Conservation (phyloP, 2,329 filamentous ascomycete genomes). For the Ophiostoma piceae region DNA sequence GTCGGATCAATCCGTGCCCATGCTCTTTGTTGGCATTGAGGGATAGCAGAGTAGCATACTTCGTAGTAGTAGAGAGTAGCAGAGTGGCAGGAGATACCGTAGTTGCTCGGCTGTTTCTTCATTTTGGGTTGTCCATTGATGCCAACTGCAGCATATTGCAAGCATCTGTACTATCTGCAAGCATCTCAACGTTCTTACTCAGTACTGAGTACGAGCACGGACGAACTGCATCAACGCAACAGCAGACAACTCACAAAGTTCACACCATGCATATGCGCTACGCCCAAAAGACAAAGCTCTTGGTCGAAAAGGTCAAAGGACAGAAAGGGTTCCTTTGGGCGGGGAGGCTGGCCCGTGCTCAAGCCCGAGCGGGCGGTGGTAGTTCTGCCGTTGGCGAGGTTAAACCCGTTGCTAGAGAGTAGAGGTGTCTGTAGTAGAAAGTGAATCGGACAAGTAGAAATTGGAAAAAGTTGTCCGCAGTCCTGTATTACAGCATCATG, state of each 20-base stretch:
- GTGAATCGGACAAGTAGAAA: neutral
- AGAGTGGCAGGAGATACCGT: neutral
- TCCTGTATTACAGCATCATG: slow-evolving; percentile 14
- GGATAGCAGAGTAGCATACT: neutral
- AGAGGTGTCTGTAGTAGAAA: neutral
- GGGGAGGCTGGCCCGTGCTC: slow-evolving; percentile 15
- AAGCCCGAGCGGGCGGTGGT: slow-evolving; percentile 14
- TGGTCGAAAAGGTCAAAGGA: neutral
- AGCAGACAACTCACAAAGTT: neutral
- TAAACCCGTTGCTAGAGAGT: neutral
- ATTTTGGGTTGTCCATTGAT: neutral
- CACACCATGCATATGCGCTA: slow-evolving; percentile 9
- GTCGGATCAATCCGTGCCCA: slow-evolving; percentile 9
- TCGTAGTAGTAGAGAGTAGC: neutral
- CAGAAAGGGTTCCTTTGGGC: neutral
- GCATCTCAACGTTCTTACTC: too few species aligned
- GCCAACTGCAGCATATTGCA: neutral
- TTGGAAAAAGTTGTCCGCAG: neutral
- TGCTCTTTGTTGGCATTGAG: slow-evolving; percentile 4
- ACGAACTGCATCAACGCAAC: neutral
- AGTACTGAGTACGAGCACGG: neutral
- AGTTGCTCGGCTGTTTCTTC: neutral
- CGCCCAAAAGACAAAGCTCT: slow-evolving; percentile 12
- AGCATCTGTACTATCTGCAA: too few species aligned
- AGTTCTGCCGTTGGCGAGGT: neutral